Evolutionary conservation across 176 grass and related monocot genomes (phyloP).

Genomic region (Avena atlantica): DNA sequence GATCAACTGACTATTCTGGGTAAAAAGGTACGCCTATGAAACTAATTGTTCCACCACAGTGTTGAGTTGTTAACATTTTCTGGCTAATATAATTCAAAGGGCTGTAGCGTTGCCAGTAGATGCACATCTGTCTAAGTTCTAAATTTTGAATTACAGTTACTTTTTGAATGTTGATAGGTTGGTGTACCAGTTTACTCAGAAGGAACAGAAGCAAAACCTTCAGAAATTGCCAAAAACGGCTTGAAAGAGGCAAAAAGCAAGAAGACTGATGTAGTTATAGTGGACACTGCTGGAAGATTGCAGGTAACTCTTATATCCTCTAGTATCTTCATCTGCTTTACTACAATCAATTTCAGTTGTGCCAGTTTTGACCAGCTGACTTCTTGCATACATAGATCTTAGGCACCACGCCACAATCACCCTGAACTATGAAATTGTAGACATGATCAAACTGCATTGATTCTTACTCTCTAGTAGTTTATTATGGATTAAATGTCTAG

Average conservation of each 20-base stretch:
- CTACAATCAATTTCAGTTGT: background rate
- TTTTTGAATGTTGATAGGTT: slow-evolving; percentile 63
- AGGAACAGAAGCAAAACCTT: slow-evolving; percentile 73
- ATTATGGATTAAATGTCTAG: slow-evolving; percentile 13
- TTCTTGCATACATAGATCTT: background rate
- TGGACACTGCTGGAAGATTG: slow-evolving; percentile 94
- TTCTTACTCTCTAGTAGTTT: background rate
- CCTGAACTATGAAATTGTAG: slow-evolving; percentile 24
- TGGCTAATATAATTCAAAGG: slow-evolving; percentile 14
- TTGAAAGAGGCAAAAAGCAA: slow-evolving; percentile 86
- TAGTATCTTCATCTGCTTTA: slow-evolving; percentile 4
- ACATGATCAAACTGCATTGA: slow-evolving; percentile 13
- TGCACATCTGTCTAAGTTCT: background rate
- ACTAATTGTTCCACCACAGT: background rate
- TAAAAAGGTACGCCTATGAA: slow-evolving; percentile 61
- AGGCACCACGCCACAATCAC: background rate
- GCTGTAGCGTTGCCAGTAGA: background rate
- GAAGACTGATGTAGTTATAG: slow-evolving; percentile 79
- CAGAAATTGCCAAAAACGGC: slow-evolving; percentile 82
- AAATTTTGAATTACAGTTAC: slow-evolving; percentile 3
- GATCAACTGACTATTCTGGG: slow-evolving; percentile 91
- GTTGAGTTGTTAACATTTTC: slow-evolving; percentile 27
- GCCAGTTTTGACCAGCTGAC: background rate
- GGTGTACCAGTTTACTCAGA: slow-evolving; percentile 91
- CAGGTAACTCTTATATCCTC: slow-evolving; percentile 64